Evolutionary conservation across 2,329 filamentous ascomycete genomes (phyloP).

Genomic region (Aspergillus nomiae): DNA sequence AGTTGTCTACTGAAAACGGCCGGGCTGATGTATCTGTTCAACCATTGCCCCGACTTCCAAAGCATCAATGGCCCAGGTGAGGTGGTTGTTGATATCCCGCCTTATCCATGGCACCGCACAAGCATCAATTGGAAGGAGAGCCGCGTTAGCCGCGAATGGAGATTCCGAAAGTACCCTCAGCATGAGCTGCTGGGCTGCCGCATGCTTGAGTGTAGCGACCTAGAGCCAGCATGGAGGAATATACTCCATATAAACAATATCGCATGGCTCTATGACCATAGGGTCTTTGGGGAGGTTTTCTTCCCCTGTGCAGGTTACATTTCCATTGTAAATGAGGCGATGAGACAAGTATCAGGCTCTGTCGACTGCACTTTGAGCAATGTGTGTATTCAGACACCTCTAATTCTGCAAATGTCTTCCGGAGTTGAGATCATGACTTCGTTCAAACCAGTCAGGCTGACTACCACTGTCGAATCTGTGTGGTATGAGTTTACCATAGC

Average conservation of each 20-base stretch:
- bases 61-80: background rate
- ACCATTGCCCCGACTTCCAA: background rate
- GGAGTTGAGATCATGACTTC: conserved; percentile 7
- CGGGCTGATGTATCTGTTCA: background rate
- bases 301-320: conserved; percentile 3
- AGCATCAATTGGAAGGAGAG: conserved; percentile 15
- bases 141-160: conserved; percentile 3
- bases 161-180: conserved; percentile 5
- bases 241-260: background rate
- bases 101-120: conserved; percentile 20
- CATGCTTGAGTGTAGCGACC: background rate
- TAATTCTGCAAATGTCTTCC: background rate
- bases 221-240: background rate
- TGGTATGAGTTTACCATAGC: conserved; percentile 16
- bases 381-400: background rate
- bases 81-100: conserved; percentile 1
- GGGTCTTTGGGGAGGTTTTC: background rate
- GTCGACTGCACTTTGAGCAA: background rate
- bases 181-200: conserved; percentile 24
- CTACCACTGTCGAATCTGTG: background rate
- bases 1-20: background rate
- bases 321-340: conserved; percentile 8
- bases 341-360: conserved; percentile 1
- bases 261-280: background rate
- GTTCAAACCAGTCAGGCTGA: background rate